Evolutionary conservation across 352 stramenopile genomes (phyloP).

Genomic region (Pythium grandisporangium): DNA sequence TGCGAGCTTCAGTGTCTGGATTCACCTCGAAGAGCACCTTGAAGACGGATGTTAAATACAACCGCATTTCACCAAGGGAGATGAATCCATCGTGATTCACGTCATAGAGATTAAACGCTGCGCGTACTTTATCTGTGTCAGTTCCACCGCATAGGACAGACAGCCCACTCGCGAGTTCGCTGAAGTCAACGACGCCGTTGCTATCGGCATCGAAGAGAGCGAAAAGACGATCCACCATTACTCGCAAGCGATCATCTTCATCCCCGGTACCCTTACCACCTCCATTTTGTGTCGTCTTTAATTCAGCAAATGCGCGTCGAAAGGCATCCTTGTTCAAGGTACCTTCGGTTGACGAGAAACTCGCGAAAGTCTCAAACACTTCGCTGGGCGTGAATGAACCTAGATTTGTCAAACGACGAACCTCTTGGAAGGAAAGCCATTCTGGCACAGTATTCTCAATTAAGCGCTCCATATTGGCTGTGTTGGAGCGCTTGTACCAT

Average conservation of each 20-base stretch:
- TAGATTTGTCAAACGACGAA: conserved; percentile 71
- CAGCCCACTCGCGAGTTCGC: conserved; percentile 68
- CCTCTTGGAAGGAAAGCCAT: conserved; percentile 68
- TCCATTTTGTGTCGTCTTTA: too few species aligned
- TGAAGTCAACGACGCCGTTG: conserved; percentile 75
- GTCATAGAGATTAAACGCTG: conserved; percentile 83
- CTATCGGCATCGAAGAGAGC: conserved; percentile 73
- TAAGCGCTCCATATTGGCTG: conserved; percentile 64
- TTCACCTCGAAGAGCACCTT: conserved; percentile 84
- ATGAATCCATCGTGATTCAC: conserved; percentile 84
- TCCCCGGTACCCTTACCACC: conserved; percentile 14
- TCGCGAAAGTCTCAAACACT: conserved; percentile 70
- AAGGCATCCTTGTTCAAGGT: conserved; percentile 64
- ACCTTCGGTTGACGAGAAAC: conserved; percentile 50
- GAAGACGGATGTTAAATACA: conserved; percentile 82
- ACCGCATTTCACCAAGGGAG: conserved; percentile 72
- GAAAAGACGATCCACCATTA: conserved; percentile 76
- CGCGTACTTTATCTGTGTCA: conserved; percentile 63
- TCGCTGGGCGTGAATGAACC: conserved; percentile 56
- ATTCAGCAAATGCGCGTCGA: conserved; percentile 46
- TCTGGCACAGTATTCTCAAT: conserved; percentile 75
- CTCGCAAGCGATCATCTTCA: conserved; percentile 27
- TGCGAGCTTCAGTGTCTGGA: conserved; percentile 36
- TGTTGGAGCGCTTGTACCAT: conserved; percentile 74
- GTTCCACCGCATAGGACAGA: conserved; percentile 69